These are phyloP conservation scores for Tuber indicum DNA, from an alignment of 495 filamentous ascomycete genomes.

Conservation along the genomic window DNA sequence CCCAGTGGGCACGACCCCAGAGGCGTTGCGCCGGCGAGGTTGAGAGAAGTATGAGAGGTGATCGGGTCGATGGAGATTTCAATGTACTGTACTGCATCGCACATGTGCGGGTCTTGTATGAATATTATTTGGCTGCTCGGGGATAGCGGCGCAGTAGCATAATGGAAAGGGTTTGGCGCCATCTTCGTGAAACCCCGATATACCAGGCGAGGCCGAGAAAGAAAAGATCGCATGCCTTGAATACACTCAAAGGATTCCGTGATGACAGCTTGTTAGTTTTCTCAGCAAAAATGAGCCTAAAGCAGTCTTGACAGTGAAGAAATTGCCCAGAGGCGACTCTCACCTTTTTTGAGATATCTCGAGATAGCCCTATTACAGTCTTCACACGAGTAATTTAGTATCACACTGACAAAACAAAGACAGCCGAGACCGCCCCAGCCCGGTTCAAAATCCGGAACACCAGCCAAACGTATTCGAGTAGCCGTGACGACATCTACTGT, in stretches of 20 bases:
- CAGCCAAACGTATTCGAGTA: no score
- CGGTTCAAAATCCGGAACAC: no score
- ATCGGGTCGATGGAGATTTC: neutral
- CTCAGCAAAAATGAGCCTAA: neutral
- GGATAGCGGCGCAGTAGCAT: neutral
- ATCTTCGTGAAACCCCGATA: neutral
- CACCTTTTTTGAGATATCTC: neutral
- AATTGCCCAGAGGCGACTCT: neutral
- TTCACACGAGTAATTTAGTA: neutral
- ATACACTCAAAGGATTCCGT: neutral
- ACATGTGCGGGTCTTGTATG: neutral
- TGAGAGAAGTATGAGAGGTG: neutral
- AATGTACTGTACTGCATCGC: neutral
- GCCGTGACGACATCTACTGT: no score
- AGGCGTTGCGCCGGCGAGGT: slow-evolving; percentile 15
- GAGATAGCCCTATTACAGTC: neutral
- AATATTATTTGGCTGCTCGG: neutral
- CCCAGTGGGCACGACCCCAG: slow-evolving; percentile 22
- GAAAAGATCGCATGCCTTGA: neutral
- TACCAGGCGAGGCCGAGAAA: neutral
- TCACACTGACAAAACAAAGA: no score
- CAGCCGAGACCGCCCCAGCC: no score
- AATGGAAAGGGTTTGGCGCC: neutral
- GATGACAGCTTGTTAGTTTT: neutral
- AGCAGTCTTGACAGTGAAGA: neutral